phyloP scores from a whole-genome alignment of 2,329 filamentous ascomycete genomes.

The Aspergillus arachidicola region DNA sequence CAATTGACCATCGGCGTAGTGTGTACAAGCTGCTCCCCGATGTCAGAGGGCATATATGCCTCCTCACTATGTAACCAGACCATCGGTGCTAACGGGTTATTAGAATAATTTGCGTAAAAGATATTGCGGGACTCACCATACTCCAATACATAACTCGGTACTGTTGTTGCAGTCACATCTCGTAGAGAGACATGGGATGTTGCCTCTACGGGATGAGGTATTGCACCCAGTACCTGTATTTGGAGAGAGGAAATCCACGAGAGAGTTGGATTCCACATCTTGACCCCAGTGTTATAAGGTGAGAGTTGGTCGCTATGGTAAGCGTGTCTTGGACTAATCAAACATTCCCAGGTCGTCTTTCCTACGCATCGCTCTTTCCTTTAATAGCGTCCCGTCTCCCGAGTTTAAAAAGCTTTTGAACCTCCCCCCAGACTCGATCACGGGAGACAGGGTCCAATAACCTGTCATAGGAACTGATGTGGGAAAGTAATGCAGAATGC shows the following conservation, averaged over 20 bases:
- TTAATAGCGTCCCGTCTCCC: neutral
- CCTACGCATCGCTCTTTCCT: neutral
- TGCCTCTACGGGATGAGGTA: neutral
- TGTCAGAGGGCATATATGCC: slow-evolving; percentile 53
- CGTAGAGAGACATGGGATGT: neutral
- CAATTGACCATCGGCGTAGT: slow-evolving; percentile 50
- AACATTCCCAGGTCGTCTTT: neutral
- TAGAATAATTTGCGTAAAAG: slow-evolving; percentile 1
- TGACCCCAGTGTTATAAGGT: neutral
- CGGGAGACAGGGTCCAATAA: neutral
- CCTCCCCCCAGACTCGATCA: neutral
- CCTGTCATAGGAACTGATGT: neutral
- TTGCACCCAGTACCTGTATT: neutral
- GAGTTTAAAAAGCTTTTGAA: neutral
- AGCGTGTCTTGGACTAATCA: neutral
- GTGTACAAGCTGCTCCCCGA: slow-evolving; percentile 50
- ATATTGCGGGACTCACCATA: slow-evolving; percentile 41
- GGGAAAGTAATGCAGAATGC: neutral
- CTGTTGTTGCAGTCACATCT: slow-evolving; percentile 19
- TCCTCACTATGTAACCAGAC: slow-evolving; percentile 55
- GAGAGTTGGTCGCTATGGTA: neutral
- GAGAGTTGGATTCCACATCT: neutral
- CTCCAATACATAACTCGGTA: slow-evolving; percentile 49
- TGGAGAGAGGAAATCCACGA: slow-evolving; percentile 1
- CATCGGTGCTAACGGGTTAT: slow-evolving; percentile 47